A percentile compares a stretch with the other conserved stretches of the same genome.
Conservation (phyloP, 129 eudicot genomes). For the Flaveria brownii region DNA sequence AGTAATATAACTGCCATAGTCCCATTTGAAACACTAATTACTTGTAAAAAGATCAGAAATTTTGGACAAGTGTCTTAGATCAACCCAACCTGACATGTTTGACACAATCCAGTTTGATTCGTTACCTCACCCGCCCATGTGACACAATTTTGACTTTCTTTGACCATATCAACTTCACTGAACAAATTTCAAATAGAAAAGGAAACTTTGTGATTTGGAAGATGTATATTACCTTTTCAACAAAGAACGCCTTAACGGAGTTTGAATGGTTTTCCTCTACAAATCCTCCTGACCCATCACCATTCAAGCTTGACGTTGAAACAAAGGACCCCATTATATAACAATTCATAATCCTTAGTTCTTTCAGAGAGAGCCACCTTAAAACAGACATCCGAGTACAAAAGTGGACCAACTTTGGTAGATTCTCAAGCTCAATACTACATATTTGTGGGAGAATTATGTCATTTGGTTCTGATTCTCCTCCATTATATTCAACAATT, state of each 20-base stretch:
- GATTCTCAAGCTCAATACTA: constrained; percentile 43
- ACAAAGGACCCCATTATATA: constrained; percentile 34
- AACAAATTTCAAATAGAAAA: constrained; percentile 3
- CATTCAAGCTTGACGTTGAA: constrained; percentile 30
- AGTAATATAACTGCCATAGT: not conserved
- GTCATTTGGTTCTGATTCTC: constrained; percentile 18
- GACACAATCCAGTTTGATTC: not conserved
- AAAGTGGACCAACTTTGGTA: constrained; percentile 37
- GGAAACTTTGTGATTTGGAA: not conserved
- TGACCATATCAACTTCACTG: not conserved
- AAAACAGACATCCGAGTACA: constrained; percentile 25
- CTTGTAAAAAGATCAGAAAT: not conserved
- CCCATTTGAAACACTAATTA: not conserved
- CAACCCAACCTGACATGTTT: constrained; percentile 6
- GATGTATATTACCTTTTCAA: constrained; percentile 35
- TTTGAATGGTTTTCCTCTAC: constrained; percentile 21
- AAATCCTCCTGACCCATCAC: constrained; percentile 22
- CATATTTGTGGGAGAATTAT: constrained; percentile 36
- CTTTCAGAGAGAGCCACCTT: constrained; percentile 42
- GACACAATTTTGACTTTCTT: constrained; percentile 5
- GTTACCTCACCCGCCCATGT: constrained; percentile 7
- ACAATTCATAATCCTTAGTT: constrained; percentile 36
- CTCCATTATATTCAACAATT: constrained; percentile 30
- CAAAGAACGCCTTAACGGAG: constrained; percentile 33
- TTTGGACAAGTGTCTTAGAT: constrained; percentile 8